Base-by-base conservation (phyloP, 1,284 basidiomycete species). In the Marasmius oreades region DNA sequence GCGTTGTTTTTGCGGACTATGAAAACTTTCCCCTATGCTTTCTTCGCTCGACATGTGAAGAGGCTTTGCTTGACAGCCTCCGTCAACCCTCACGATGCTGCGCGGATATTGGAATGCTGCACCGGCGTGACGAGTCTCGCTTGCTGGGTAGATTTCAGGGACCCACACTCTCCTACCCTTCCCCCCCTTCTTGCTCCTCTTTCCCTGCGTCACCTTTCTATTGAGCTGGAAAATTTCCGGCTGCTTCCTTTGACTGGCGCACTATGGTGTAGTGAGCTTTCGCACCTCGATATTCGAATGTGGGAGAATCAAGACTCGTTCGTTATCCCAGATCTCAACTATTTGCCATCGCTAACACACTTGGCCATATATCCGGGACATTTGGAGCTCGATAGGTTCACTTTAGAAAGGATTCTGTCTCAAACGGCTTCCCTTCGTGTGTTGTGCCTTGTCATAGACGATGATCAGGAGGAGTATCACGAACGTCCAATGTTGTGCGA, bases 31-130 rank as follows among this genome's bases (percentile, higher is more conserved):
- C 69, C 71, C 3, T 43, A 62, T 7, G 56, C 59, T 7, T 74
- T 74, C 59, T 72, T 75, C 44, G 63, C 63, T 4, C 57, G 53
- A n/a, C 56, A 67, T 55, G 74, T 75, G 52, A 72, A 69, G 57
- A 66, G 64, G 50, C 65, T 75, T 3, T 72, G 71, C 60, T 58
- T 76, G 51, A 68, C 71, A 3, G 64, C 66, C 10, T 66, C 65
- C n/a, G 67, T 72, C 34, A 53, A 51, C 12, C 60, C 67, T 24
- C 20, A 26, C 12, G 60, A 68, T 42, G 69, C 72, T 4, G 62
- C 58, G 28, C 61, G 56, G 12, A 70, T 74, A 47, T 58, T 74
- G 14, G 62, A 62, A 23, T 59, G 63, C 20, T 76, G 74, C 59
- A 68, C 63, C 1, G 69, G 70, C 11, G 66, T 73, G 23, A 59